phyloP scores from a whole-genome alignment of 345 rosid species.

The Salix viminalis region DNA sequence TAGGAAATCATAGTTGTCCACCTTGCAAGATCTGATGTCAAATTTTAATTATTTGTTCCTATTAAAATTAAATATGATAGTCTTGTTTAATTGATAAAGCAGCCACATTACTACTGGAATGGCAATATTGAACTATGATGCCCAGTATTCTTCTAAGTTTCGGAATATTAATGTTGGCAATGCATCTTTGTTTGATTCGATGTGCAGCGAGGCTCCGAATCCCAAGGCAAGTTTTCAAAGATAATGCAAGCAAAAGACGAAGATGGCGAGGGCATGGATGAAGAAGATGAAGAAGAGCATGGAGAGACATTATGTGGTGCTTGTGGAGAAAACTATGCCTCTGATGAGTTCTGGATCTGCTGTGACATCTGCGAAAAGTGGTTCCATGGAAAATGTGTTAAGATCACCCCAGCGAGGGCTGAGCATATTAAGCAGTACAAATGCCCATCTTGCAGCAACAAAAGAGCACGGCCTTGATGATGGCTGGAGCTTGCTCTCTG shows the following conservation, averaged over 20 bases:
- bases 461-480: slow-evolving; percentile 23
- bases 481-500: background rate
- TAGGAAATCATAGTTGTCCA: background rate
- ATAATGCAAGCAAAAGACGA: slow-evolving; percentile 12
- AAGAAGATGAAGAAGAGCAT: slow-evolving; percentile 24
- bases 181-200: background rate
- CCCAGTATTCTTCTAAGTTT: background rate
- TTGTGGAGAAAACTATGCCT: slow-evolving; percentile 24
- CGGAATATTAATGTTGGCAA: background rate
- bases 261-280: slow-evolving; percentile 17
- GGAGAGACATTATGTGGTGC: slow-evolving; percentile 27
- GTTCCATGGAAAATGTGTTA: slow-evolving; percentile 27
- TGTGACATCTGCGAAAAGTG: slow-evolving; percentile 26
- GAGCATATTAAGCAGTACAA: slow-evolving; percentile 31
- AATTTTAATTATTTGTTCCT: background rate
- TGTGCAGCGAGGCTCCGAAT: slow-evolving; percentile 15
- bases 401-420: slow-evolving; percentile 27
- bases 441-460: slow-evolving; percentile 26
- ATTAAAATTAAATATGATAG: background rate
- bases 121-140: background rate
- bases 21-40: no score
- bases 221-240: slow-evolving; percentile 16
- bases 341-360: slow-evolving; percentile 29
- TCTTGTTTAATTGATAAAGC: background rate
- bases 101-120: background rate